Evolutionary conservation across 2,329 filamentous ascomycete genomes (phyloP), one percentile per base, ranked within the genome.

Genomic region (Geoglossum cookeanum): DNA sequence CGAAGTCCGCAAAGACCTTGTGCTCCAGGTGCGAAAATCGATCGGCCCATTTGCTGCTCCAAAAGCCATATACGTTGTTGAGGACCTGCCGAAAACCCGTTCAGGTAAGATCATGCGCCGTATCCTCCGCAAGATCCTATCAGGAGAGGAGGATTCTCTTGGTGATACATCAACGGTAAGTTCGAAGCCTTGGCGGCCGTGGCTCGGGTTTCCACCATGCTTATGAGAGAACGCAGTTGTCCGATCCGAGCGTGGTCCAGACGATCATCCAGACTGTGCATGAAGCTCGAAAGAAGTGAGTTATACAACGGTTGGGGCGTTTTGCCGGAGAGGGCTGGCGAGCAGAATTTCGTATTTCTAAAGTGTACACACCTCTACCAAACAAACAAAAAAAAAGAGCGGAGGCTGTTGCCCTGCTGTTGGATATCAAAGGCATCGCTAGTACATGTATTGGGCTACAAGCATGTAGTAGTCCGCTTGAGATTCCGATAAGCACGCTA

Each of bases 31-130:
- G 62, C 85, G 92, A 68, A 94, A 94, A 78, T 94, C 87, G 63
- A 98, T 98, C 67, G 92, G 92, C 11, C 92, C 92, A 3, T 98
- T 98, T 68, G 92, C 92, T 3, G 90, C 92, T 35, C 92, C 92
- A 62, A 98, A 97, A 77, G 85, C 85, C 22, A 84, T 98, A 61
- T 92, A 83, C 69, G 80, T 94, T 57, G 86, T 98, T 49, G 85
- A 89, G 2, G 92, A 98, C 69, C 79, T 98, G 62, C 92, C 92
- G 65, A 97, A 98, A 82, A 98, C 92, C 42, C 80, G 92, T 64
- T 94, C 87, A 64, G 92, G 92, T 63, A 98, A 98, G 84, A 98
- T 98, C 67, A 98, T 98, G 92, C 81, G 92, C 61, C 83, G 92
- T 62, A 94, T 98, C 67, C 73, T 98, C 75, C 80, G 92, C 65